These are phyloP conservation scores for Leccinum subgranulosum DNA, from an alignment of 768 basidiomycete species.

Conservation along the genomic window DNA sequence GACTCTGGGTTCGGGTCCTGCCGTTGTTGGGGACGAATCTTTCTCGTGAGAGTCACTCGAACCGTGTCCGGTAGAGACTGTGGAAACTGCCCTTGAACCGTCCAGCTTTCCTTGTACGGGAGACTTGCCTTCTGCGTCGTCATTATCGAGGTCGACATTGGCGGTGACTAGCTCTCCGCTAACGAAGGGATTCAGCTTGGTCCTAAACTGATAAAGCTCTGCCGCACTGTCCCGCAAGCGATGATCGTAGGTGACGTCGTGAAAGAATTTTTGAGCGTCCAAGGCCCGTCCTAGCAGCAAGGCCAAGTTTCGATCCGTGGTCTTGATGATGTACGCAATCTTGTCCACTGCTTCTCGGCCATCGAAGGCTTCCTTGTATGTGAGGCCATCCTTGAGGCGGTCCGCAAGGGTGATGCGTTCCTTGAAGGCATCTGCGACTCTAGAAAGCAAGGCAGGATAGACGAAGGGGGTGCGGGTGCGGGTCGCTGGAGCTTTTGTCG, in stretches of 20 bases:
- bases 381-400: conserved; percentile 89
- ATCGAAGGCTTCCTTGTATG: conserved; percentile 95
- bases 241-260: conserved; percentile 99
- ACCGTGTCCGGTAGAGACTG: conserved; percentile 29
- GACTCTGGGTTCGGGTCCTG: conserved; percentile 13
- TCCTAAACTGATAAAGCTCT: conserved; percentile 93
- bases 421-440: conserved; percentile 91
- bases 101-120: conserved; percentile 20
- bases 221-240: conserved; percentile 82
- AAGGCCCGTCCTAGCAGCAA: conserved; percentile 92
- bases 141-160: conserved; percentile 34
- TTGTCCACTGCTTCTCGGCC: conserved; percentile 97
- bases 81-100: conserved; percentile 21
- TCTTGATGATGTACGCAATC: conserved; percentile 97
- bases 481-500: conserved; percentile 35
- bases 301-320: conserved; percentile 94
- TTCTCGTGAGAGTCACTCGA: conserved; percentile 35
- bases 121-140: conserved; percentile 32
- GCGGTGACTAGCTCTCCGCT: conserved; percentile 59
- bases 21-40: conserved; percentile 29
- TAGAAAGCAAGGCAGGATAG: conserved; percentile 94
- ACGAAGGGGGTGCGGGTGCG: conserved; percentile 67
- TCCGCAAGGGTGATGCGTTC: conserved; percentile 75
- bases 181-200: conserved; percentile 81
- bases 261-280: conserved; percentile 98